A percentile compares a stretch with the other conserved stretches of the same genome.
These are phyloP conservation scores for Globisporangium sylvaticum DNA, from an alignment of 352 stramenopile species.

Conservation along the genomic window DNA sequence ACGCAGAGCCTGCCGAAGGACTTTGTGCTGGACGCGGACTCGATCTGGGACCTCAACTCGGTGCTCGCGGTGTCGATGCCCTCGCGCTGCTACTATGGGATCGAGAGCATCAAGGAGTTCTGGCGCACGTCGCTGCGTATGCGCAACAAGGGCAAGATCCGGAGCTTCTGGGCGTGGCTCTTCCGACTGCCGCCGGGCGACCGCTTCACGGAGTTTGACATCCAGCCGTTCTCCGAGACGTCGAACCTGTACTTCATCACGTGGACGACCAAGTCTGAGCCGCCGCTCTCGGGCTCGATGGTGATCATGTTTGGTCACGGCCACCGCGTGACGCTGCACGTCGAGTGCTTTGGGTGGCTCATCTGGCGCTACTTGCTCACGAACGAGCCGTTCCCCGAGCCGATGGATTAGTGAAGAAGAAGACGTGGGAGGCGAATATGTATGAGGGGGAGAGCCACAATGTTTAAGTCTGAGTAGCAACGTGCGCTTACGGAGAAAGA, in stretches of 20 bases:
- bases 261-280: conserved; percentile 80
- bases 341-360: conserved; percentile 83
- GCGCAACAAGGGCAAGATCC: conserved; percentile 87
- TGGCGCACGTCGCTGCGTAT: conserved; percentile 81
- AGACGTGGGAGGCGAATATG: neutral
- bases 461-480: neutral
- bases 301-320: conserved; percentile 85
- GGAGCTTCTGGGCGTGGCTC: conserved; percentile 82
- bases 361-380: conserved; percentile 85
- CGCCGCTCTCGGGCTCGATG: conserved; percentile 66
- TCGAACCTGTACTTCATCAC: conserved; percentile 83
- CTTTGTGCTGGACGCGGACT: conserved; percentile 80
- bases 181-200: conserved; percentile 74
- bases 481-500: too few species aligned
- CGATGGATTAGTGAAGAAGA: conserved; percentile 48
- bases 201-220: conserved; percentile 71
- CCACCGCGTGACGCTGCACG: conserved; percentile 77
- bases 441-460: neutral
- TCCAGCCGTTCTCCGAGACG: conserved; percentile 63
- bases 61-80: conserved; percentile 83
- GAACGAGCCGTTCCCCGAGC: conserved; percentile 76
- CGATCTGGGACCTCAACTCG: conserved; percentile 84
- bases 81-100: conserved; percentile 81
- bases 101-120: conserved; percentile 87
- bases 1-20: conserved; percentile 82